These are phyloP conservation scores for Daldinia bambusicola DNA, from an alignment of 495 filamentous ascomycete genomes.

Conservation along the genomic window DNA sequence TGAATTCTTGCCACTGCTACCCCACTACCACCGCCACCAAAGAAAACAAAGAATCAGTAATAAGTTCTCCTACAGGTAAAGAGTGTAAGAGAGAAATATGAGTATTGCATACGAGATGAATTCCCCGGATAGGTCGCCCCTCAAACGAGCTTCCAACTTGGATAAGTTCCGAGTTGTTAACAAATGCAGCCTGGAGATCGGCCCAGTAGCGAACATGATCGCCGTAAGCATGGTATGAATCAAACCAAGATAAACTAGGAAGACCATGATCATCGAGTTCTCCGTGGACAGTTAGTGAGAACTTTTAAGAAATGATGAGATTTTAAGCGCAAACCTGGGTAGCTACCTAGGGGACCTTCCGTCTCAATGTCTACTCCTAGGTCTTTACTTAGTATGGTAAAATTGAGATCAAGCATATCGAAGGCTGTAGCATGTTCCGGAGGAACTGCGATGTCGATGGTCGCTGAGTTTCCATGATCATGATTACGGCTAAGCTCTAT, in stretches of 20 bases:
- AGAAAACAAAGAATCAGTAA: background rate
- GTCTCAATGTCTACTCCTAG: slow-evolving; percentile 55
- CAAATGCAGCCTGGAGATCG: slow-evolving; percentile 60
- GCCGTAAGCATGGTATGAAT: slow-evolving; percentile 65
- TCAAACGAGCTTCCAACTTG: slow-evolving; percentile 61
- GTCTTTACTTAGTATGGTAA: slow-evolving; percentile 55
- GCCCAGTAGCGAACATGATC: slow-evolving; percentile 65
- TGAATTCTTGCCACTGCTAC: slow-evolving; percentile 61
- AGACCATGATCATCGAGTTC: slow-evolving; percentile 33
- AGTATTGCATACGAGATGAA: slow-evolving; percentile 56
- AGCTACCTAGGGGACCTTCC: slow-evolving; percentile 44
- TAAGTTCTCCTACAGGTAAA: background rate
- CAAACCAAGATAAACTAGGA: slow-evolving; percentile 61
- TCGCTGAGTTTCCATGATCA: background rate
- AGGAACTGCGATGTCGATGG: slow-evolving; percentile 56
- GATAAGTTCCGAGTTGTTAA: slow-evolving; percentile 64
- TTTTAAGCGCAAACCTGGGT: slow-evolving; percentile 25
- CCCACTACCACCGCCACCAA: slow-evolving; percentile 47
- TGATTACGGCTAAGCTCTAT: slow-evolving; percentile 41
- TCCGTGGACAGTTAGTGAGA: slow-evolving; percentile 18
- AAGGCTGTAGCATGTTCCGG: slow-evolving; percentile 51
- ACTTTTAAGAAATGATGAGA: background rate
- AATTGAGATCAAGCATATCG: slow-evolving; percentile 45
- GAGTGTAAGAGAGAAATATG: background rate
- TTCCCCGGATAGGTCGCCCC: slow-evolving; percentile 64